These are phyloP conservation scores for Cladosporium oxysporum DNA, from an alignment of 2,329 filamentous ascomycete genomes.

Conservation along the genomic window DNA sequence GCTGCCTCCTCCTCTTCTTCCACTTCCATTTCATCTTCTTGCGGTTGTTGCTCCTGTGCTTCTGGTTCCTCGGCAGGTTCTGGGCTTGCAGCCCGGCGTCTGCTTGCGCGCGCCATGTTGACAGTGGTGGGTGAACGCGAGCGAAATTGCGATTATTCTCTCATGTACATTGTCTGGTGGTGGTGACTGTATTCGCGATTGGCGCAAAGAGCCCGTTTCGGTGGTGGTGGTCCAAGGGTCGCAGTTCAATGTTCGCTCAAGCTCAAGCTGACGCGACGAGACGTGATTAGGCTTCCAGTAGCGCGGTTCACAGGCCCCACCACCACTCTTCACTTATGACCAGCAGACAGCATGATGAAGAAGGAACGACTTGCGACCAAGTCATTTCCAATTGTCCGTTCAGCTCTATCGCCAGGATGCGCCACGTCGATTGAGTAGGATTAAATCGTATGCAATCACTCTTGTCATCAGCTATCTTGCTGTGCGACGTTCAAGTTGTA, in stretches of 20 bases:
- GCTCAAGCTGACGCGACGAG: constrained; percentile 11
- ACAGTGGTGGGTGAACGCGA: not conserved
- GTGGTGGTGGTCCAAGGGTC: not conserved
- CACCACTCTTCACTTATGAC: not conserved
- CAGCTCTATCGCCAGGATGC: not conserved
- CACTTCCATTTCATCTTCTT: constrained; percentile 28
- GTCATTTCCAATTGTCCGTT: not conserved
- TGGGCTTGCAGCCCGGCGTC: constrained; percentile 25
- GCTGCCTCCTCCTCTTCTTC: constrained; percentile 24
- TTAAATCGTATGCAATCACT: not conserved
- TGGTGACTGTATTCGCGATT: not conserved
- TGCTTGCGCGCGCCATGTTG: constrained; percentile 24
- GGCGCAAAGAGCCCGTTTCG: constrained; percentile 14
- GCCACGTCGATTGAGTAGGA: not conserved
- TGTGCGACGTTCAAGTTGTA: not conserved
- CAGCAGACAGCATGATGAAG: not conserved
- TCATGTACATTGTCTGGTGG: not conserved
- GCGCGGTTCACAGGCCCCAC: not conserved
- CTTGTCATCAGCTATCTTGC: not conserved
- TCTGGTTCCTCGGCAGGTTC: constrained; percentile 23
- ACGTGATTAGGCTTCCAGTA: constrained; percentile 6
- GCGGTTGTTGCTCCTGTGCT: constrained; percentile 26
- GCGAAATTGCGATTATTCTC: not conserved
- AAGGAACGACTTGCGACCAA: not conserved
- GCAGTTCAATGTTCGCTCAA: constrained; percentile 1